Base-by-base conservation (phyloP, 2,329 filamentous ascomycete genomes). In the Fusarium sororula region DNA sequence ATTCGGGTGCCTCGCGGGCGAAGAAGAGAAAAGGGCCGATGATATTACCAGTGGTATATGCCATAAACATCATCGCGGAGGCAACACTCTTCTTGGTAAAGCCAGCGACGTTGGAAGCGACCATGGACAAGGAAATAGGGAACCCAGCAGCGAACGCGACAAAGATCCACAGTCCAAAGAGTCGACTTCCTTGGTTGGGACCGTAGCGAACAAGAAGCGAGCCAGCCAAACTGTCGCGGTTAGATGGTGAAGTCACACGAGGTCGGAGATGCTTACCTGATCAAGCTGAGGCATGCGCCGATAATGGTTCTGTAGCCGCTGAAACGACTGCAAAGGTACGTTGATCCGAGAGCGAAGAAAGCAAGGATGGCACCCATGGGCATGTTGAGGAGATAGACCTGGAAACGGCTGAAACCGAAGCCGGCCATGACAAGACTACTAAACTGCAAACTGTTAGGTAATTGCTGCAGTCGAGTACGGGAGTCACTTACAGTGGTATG, bases 401-500 rank as follows among this genome's bases (percentile, higher is more conserved):
- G 66, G 8, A 77, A 68, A n/a, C 35, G 54, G 0, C 62, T 71
- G 20, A 77, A 77, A 0, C 75, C 75, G 18, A 77, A 77, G 2
- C 75, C 75, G 11, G 70, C 64, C 75, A 77, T 77, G 32, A 77
- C 73, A 8, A 77, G 56, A 41, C 73, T 77, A n/a, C 73, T 77
- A 20, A 77, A 77, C 70, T 51, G 3, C 22, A 18, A 10, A 6
- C 3, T 13, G 48, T 51, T 5, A 32, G 28, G 2, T 18, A 24
- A 32, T 32, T 51, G 11, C 11, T 20, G 7, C 3, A 32, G 22
- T 24, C 1, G 2, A 6, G 0, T 17, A 1, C 0, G 5, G 2
- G 15, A 4, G n/a, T 3, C 12, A 14, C 73, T 65, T 7, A 76
- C 75, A 2, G 75, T 77, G 2, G 75, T 77, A 8, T 72, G 60